Evolutionary conservation across 2,329 filamentous ascomycete species (phyloP).

Genomic region (Arthroderma sp.): DNA sequence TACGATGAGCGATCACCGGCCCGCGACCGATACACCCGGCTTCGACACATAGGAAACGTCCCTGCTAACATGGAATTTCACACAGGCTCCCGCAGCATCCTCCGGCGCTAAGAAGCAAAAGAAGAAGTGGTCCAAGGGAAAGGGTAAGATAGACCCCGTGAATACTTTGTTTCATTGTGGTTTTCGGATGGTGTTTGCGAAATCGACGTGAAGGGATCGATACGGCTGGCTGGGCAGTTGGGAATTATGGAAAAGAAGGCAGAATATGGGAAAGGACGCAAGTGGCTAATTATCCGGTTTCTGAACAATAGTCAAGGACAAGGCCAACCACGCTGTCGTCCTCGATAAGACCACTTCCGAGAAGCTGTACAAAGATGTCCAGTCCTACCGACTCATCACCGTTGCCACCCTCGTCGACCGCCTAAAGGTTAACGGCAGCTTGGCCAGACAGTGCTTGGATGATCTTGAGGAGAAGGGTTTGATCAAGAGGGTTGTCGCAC

Average conservation of each 20-base stretch:
- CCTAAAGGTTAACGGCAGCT: slow-evolving; percentile 99
- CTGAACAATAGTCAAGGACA: slow-evolving; percentile 82
- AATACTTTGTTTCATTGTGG: too few species aligned
- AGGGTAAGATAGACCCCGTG: slow-evolving; percentile 31
- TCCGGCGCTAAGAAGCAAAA: slow-evolving; percentile 40
- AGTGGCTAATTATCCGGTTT: slow-evolving; percentile 14
- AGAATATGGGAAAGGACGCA: not conserved
- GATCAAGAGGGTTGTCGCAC: slow-evolving; percentile 94
- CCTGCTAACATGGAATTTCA: not conserved
- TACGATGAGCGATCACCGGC: too few species aligned
- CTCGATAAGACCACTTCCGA: slow-evolving; percentile 96
- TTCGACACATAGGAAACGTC: too few species aligned
- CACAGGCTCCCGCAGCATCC: slow-evolving; percentile 35
- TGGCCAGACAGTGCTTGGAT: slow-evolving; percentile 76
- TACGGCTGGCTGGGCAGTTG: too few species aligned
- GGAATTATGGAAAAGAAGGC: too few species aligned
- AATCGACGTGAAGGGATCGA: too few species aligned
- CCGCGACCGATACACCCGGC: too few species aligned
- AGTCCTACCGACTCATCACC: slow-evolving; percentile 99
- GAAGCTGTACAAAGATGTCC: slow-evolving; percentile 99
- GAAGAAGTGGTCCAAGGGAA: slow-evolving; percentile 47
- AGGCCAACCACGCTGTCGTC: slow-evolving; percentile 97
- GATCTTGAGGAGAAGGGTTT: slow-evolving; percentile 96
- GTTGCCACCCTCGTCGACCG: slow-evolving; percentile 97
- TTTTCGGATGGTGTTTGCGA: too few species aligned